Conservation (phyloP, 192 early-diverging fungal species). For the Helicostylum pulchrum region DNA sequence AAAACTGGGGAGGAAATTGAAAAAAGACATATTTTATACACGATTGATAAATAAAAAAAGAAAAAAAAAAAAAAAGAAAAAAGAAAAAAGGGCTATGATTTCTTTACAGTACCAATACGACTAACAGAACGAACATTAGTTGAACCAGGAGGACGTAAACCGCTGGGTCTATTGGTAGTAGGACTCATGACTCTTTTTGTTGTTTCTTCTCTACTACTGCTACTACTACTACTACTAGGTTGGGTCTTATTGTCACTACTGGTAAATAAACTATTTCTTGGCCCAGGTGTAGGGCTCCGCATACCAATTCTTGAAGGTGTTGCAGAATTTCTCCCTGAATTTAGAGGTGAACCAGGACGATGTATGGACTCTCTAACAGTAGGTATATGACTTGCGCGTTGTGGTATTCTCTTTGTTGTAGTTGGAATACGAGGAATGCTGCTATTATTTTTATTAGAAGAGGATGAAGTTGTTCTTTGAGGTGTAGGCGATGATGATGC, state of each 20-base stretch:
- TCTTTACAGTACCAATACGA: slow-evolving; percentile 11
- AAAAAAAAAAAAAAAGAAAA: background rate
- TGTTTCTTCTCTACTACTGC: background rate
- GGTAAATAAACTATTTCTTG: slow-evolving; percentile 9
- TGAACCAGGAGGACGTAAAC: slow-evolving; percentile 10
- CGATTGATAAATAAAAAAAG: too few relatives aligned
- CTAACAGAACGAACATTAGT: background rate
- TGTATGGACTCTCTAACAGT: slow-evolving; percentile 5
- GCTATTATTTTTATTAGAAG: background rate
- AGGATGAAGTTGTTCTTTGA: slow-evolving; percentile 1
- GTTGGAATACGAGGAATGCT: background rate
- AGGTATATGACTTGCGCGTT: slow-evolving; percentile 28
- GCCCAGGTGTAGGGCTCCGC: slow-evolving; percentile 11
- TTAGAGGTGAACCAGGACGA: background rate
- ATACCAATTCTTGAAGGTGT: slow-evolving; percentile 2
- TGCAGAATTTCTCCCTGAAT: background rate
- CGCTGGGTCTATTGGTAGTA: slow-evolving; percentile 3
- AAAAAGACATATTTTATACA: too few relatives aligned
- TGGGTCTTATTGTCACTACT: background rate
- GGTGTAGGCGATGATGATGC: slow-evolving; percentile 14
- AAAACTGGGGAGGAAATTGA: too few relatives aligned
- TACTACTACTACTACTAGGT: background rate
- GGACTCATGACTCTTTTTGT: slow-evolving; percentile 8
- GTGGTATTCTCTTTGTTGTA: background rate
- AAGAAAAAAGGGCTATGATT: background rate